Evolutionary conservation across 2,329 filamentous ascomycete genomes (phyloP), one percentile per base, ranked within the genome.

Genomic region (Alternaria angustiovoidea): DNA sequence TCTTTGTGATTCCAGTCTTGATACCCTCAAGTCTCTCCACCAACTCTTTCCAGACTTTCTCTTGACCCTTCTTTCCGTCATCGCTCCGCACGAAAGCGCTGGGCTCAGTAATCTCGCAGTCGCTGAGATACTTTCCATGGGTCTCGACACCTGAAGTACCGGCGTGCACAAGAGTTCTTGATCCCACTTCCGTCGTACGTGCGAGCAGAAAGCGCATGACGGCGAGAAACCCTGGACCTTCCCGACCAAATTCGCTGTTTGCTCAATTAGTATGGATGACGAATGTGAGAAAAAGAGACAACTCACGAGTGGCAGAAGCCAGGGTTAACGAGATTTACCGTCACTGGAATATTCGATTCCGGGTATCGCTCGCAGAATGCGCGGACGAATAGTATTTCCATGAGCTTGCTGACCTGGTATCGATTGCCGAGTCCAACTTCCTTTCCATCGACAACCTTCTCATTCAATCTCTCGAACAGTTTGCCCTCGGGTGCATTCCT

Each of bases 51-150:
- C 80, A 83, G 0, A 81, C 74, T 47, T 72, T 63, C 51, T 64
- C 55, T 68, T 80, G 78, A 51, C 75, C 47, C 57, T 70, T 68
- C 52, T 69, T 65, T 0, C 81, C 81, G 57, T 80, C 76, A 6
- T 68, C 64, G 16, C 76, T 79, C 51, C 70, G 58, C 9, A 81
- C 80, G 32, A 79, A 70, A 11, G 60, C 52, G 5, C 75, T 71
- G 16, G 74, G 74, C 24, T 62, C 49, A 26, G 54, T 55, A 16
- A 81, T 63, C 54, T 66, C 32, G 18, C 71, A 75, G 52, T 82
- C 70, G 38, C 68, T 75, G 46, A 82, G 51, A 59, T 81, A 83
- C 63, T 78, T 67, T 0, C 81, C 81, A 64, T 82, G 80, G 1
- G 67, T 75, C 59, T 80, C 76, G 4, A 63, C 55, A 0, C 80